These are phyloP conservation scores for Bolboschoenoplectus hybrid DNA, from an alignment of 202 grass and related monocot genomes.

Conservation along the genomic window DNA sequence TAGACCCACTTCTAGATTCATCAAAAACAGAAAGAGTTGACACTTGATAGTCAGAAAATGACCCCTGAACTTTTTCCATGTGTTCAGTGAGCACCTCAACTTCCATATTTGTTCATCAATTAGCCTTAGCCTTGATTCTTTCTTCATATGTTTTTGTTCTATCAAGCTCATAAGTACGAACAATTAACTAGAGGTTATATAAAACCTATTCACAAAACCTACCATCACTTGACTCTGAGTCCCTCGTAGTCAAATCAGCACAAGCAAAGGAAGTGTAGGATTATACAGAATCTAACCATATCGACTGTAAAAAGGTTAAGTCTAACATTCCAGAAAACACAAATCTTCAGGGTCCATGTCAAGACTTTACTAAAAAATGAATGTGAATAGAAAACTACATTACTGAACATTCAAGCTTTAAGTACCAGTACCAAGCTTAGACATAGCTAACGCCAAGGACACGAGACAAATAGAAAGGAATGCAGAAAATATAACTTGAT, in stretches of 20 bases:
- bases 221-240: neutral
- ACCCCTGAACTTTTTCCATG: neutral
- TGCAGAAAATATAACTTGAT: neutral
- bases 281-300: neutral
- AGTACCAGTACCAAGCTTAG: neutral
- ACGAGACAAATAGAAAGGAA: neutral
- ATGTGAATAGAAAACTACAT: neutral
- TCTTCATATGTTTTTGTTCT: constrained; percentile 20
- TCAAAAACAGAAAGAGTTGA: neutral
- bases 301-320: neutral
- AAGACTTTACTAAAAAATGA: neutral
- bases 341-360: neutral
- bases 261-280: too few species aligned
- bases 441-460: neutral
- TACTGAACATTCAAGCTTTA: neutral
- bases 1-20: constrained; percentile 1
- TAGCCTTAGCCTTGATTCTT: neutral
- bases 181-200: neutral
- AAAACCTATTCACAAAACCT: neutral
- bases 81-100: neutral
- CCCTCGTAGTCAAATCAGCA: neutral
- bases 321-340: neutral
- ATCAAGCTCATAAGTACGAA: neutral
- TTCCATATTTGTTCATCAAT: constrained; percentile 9
- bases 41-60: neutral